These are phyloP conservation scores for Nigrospora osmanthi DNA, from an alignment of 2,329 filamentous ascomycete genomes.

Conservation along the genomic window DNA sequence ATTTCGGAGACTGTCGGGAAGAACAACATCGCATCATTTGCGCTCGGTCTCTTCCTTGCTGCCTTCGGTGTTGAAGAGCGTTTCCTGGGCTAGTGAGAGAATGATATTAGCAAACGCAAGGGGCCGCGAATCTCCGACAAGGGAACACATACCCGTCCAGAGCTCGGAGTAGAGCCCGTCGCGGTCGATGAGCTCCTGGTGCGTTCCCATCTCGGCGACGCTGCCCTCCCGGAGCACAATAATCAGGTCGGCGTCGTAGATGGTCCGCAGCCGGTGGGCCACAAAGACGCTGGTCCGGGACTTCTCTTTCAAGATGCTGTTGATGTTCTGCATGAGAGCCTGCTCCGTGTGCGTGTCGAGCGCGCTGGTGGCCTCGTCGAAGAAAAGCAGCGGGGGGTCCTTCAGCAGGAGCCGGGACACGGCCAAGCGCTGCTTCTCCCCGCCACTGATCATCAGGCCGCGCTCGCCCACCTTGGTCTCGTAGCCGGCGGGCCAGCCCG, in stretches of 20 bases:
- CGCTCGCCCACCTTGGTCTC: slow-evolving; percentile 86
- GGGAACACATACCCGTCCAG: slow-evolving; percentile 68
- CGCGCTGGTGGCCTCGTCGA: slow-evolving; percentile 89
- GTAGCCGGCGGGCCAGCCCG: slow-evolving; percentile 79
- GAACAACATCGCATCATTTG: too few relatives aligned
- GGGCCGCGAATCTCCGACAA: not conserved
- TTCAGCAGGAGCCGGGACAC: slow-evolving; percentile 79
- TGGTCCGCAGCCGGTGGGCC: slow-evolving; percentile 84
- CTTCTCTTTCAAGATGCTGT: slow-evolving; percentile 84
- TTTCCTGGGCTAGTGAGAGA: slow-evolving; percentile 49
- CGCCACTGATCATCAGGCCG: slow-evolving; percentile 93
- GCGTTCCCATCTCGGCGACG: slow-evolving; percentile 86
- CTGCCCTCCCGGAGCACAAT: slow-evolving; percentile 79
- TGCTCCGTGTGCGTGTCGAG: slow-evolving; percentile 92
- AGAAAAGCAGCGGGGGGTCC: slow-evolving; percentile 84
- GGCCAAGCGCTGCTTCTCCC: slow-evolving; percentile 87
- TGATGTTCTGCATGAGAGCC: slow-evolving; percentile 84
- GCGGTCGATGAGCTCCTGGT: slow-evolving; percentile 71
- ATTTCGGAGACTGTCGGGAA: too few relatives aligned
- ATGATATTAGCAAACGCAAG: slow-evolving; percentile 8
- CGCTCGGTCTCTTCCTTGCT: too few relatives aligned
- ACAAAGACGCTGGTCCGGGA: slow-evolving; percentile 88
- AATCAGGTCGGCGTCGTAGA: slow-evolving; percentile 88
- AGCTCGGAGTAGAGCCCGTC: slow-evolving; percentile 80
- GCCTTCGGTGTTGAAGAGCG: slow-evolving; percentile 25